Base-by-base conservation (phyloP, 345 rosid species). In the Hibiscus syriacus region DNA sequence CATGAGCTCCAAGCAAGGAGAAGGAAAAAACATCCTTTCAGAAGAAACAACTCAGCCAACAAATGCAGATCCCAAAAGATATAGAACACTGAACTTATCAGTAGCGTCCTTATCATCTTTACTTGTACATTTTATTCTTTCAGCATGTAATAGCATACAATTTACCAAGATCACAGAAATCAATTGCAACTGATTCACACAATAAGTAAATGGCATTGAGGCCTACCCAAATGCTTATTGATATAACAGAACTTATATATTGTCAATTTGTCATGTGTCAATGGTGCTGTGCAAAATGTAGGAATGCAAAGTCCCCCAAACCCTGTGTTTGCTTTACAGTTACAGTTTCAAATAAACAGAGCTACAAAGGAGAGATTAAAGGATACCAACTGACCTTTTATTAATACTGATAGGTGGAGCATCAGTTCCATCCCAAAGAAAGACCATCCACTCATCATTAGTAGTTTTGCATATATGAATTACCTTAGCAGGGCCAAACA, bases 361-460 rank as follows among this genome's bases (percentile, higher is more conserved):
- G n/a, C n/a, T n/a, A n/a, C n/a, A n/a, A 55, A 27, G 8, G 17
- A 41, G 29, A 43, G 46, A 70, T 26, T 23, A 70, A 54, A 38
- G n/a, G 46, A 50, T 22, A 54, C 10, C 12, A 63, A 79, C 88
- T 80, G 71, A 87, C 93, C 68, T 85, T 53, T 79, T 26, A 29
- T 55, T 39, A 60, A 85, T 79, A 46, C 43, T 67, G 57, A 56
- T 36, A 6, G 81, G 78, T 32, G 85, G 81, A 69, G 79, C 67
- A 78, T 87, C 93, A 54, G 88, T 87, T 55, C 93, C 93, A 77
- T 87, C 93, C 93, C 93, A 87, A 58, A 85, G 69, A 73, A 78
- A 77, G 72, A 63, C 78, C 76, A 82, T 75, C 84, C 79, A 80
- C 61, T 72, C 71, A 48, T 75, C 64, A 20, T 83, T 64, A 32